Evolutionary conservation across 1,284 basidiomycete genomes (phyloP), one percentile per base, ranked within the genome.

Genomic region (Cyathus olla): DNA sequence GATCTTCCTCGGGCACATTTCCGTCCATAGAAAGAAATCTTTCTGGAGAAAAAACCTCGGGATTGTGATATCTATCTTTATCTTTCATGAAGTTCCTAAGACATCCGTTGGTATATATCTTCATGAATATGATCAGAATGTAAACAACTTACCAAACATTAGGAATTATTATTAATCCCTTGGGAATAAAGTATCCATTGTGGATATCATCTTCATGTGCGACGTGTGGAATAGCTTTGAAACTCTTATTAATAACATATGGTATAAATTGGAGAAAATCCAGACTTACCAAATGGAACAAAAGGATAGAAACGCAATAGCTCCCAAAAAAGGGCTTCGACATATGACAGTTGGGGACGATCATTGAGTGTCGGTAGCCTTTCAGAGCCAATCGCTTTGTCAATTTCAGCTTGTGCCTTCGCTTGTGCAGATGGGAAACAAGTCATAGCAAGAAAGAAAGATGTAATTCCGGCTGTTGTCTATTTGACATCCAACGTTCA

Each of bases 171-270:
- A 66, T 66, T 17, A 68, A 64, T 6, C 66, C 66, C 11, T 64
- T 62, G 5, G 68, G 66, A 22, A 71, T 71, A 24, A 58, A 61
- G 55, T 67, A 70, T 6, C 70, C 70, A 8, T 60, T 60, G 42
- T 71, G 66, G 21, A 61, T 60, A 42, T 71, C 66, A 22, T 70
- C 63, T 31, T 64, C 31, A 13, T 13, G 56, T 21, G 59, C 65
- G 13, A 65, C 31, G 47, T 70, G 70, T 37, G 68, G 67, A 10
- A 68, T 55, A 13, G 59, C 69, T 67, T 57, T 50, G 21, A 42
- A 21, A 35, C 24, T 37, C 19, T 11, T n/a, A n/a, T n/a, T n/a
- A 28, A 42, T n/a, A 40, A 40, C 37, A 19, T 22, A 24, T 19
- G 35, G 39, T 17, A 21, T 35, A 19, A 24, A 15, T 22, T 21